Percentiles rank a stretch among this genome's conserved stretches.
These are phyloP conservation scores for Coemansia sp. DNA, from an alignment of 192 early-diverging fungal species.

Conservation along the genomic window DNA sequence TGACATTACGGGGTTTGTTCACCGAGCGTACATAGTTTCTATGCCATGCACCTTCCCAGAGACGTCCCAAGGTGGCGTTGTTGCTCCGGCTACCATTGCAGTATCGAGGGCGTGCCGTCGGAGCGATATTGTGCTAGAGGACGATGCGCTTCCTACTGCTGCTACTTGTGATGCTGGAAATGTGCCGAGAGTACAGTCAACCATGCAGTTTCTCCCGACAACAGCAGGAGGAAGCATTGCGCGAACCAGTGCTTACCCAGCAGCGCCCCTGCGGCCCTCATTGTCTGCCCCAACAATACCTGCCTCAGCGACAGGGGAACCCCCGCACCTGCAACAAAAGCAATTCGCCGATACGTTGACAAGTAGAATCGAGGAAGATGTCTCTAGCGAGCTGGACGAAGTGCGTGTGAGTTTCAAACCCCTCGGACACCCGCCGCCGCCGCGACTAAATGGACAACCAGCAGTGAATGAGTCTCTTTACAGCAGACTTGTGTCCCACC, in stretches of 20 bases:
- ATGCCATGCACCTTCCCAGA: constrained; percentile 36
- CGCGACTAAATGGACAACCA: not conserved
- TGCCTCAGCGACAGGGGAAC: not conserved
- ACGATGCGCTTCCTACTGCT: not conserved
- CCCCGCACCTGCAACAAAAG: constrained; percentile 11
- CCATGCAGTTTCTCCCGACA: not conserved
- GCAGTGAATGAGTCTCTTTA: not conserved
- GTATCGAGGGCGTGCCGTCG: constrained; percentile 18
- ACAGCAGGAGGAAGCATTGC: not conserved
- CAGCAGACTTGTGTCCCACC: constrained; percentile 27
- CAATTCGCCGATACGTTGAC: not conserved
- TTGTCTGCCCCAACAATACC: not conserved
- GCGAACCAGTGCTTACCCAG: constrained; percentile 8
- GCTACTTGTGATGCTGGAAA: not conserved
- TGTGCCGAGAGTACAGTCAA: not conserved
- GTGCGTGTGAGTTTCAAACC: constrained; percentile 25
- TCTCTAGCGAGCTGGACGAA: constrained; percentile 28
- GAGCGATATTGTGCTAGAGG: constrained; percentile 13
- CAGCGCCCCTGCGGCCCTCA: constrained; percentile 1
- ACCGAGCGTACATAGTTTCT: constrained; percentile 38
- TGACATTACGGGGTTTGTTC: constrained; percentile 32
- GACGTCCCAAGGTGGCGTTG: constrained; percentile 14
- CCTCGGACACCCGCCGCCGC: not conserved
- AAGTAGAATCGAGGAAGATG: constrained; percentile 13
- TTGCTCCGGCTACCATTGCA: constrained; percentile 35